Percentiles rank a stretch among this genome's conserved stretches.
Conservation (phyloP, 768 basidiomycete genomes). For the Multifurca ochricompacta region DNA sequence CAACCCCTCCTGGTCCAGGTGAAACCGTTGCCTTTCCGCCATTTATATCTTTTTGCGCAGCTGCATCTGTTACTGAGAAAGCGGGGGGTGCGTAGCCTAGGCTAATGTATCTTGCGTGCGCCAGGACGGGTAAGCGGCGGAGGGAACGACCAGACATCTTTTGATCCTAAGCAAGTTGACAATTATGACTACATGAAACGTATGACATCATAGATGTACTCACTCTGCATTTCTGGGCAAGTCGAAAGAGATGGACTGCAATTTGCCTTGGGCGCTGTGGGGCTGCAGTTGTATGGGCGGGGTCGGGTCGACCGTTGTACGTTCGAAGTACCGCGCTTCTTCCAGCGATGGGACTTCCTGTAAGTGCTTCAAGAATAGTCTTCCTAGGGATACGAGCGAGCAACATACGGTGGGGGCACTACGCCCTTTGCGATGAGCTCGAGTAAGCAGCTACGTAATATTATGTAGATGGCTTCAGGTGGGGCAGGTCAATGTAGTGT, state of each 20-base stretch:
- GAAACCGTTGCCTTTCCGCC: neutral
- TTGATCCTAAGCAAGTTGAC: constrained; percentile 40
- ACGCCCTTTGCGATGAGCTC: constrained; percentile 76
- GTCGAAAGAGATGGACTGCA: constrained; percentile 48
- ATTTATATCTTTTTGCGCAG: constrained; percentile 5
- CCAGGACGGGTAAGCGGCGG: constrained; percentile 88
- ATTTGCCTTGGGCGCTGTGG: constrained; percentile 43
- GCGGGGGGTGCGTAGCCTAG: constrained; percentile 9
- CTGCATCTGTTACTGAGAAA: neutral
- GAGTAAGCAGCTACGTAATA: constrained; percentile 69
- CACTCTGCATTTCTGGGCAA: constrained; percentile 80
- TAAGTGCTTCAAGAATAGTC: neutral
- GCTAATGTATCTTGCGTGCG: constrained; percentile 77
- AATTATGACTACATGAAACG: neutral
- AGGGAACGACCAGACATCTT: constrained; percentile 90
- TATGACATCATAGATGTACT: constrained; percentile 22
- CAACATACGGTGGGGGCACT: constrained; percentile 51
- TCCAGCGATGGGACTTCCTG: constrained; percentile 57
- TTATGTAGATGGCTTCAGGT: constrained; percentile 88
- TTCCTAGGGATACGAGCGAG: neutral
- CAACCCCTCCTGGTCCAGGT: constrained; percentile 21
- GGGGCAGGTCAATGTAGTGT: constrained; percentile 92
- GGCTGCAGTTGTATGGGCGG: constrained; percentile 29
- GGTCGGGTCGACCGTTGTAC: constrained; percentile 18
- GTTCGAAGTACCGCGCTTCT: constrained; percentile 51